These are phyloP conservation scores for Aspergillus mulundensis DNA, from an alignment of 495 filamentous ascomycete species.

Conservation along the genomic window DNA sequence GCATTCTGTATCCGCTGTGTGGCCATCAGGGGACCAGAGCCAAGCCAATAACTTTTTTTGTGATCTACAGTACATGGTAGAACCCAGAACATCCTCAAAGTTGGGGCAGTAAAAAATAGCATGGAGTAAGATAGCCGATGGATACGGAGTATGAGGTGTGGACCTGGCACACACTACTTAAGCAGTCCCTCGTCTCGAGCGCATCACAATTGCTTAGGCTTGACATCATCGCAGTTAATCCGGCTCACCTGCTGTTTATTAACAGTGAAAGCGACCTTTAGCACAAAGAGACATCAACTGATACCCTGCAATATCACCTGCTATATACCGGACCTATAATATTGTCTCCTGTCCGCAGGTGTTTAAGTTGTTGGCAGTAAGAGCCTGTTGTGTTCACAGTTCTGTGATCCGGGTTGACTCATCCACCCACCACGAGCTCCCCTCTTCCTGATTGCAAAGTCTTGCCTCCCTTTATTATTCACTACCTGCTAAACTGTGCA, in stretches of 20 bases:
- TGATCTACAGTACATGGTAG: conserved; percentile 15
- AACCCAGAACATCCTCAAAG: background rate
- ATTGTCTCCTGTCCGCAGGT: conserved; percentile 8
- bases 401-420: conserved; percentile 22
- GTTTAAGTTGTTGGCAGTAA: conserved; percentile 8
- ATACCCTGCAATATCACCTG: background rate
- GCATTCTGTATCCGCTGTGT: conserved; percentile 20
- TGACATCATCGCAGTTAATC: conserved; percentile 12
- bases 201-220: background rate
- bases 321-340: conserved; percentile 1
- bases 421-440: conserved; percentile 16
- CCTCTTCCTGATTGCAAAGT: background rate
- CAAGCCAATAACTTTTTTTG: conserved; percentile 10
- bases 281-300: background rate
- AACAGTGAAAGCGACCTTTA: background rate
- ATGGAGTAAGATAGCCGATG: background rate
- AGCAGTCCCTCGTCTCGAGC: background rate
- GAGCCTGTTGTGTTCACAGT: conserved; percentile 7
- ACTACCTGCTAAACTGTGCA: background rate
- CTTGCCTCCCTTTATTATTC: background rate
- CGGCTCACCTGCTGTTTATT: background rate
- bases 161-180: background rate
- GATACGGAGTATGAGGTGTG: background rate
- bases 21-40: conserved; percentile 10
- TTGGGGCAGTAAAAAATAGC: conserved; percentile 3